Base-by-base conservation (phyloP, 371 early-diverging fungal genomes). In the Mortierella sp. region DNA sequence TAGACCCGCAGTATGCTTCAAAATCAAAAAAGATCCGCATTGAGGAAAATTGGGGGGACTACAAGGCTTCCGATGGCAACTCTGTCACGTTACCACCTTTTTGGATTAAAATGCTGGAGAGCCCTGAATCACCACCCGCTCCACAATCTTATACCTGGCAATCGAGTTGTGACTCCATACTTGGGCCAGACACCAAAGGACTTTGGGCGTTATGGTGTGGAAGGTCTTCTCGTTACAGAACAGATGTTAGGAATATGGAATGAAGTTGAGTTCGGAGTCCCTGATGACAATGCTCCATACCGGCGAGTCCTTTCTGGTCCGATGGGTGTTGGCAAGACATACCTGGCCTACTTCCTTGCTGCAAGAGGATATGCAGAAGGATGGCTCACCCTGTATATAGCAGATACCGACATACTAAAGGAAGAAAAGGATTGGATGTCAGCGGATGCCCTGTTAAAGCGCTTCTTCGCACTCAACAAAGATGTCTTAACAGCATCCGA, bases 261-360 rank as follows among this genome's bases (percentile, higher is more conserved):
- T 19, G 61, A 66, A 12, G 57, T 67, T 22, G 17, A 47, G 19
- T 17, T 17, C 22, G 47, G 47, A 51, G n/a, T 40, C 51, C 67
- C 56, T 28, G 63, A 73, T 37, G n/a, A 68, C n/a, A 28, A 51
- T 13, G 34, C 31, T 22, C 26, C 59, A 49, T 66, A 59, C 22
- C 42, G 67, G 59, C 67, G 67, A 34, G 67, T 66, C 47, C 67
- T 66, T 47, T 58, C 67, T 26, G 67, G 67, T 47, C 67, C 60
- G 12, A 49, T 66, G 72, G 72, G 77, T 7, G 64, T 77, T 51
- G 66, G 68, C 71, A 77, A 77, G 59, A 66, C 72, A 42, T 68
- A 67, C 35, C 59, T 71, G 35, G 47, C 72, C 54, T 68, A 68
- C 40, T 72, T 72, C 56, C 73, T 69, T 54, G 70, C 78, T 22